Evolutionary conservation across 2,329 filamentous ascomycete genomes (phyloP), one percentile per base, ranked within the genome.

Genomic region (Fusarium sp.): DNA sequence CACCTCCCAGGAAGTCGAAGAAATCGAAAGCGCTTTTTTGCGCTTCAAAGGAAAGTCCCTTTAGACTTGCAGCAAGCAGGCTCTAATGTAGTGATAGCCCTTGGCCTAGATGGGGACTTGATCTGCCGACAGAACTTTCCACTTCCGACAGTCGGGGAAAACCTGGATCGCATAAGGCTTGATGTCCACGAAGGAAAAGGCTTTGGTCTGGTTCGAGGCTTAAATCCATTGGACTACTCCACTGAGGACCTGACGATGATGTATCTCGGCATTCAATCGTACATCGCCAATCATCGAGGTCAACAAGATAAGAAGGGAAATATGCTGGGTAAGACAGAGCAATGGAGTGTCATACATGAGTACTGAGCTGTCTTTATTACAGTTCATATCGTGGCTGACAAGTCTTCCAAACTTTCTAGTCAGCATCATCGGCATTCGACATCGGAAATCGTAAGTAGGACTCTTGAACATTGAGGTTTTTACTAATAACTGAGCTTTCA

Each of bases 191-290:
- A 84, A 36, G 90, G 90, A 22, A 86, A 84, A 42, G 91, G 91
- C 0, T 91, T 93, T 75, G 86, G 85, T 31, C 84, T 92, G 14
- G 80, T 93, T 41, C 88, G 91, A 5, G 91, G 91, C 12, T 80
- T 93, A 14, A 81, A 89, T 38, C 86, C 89, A 10, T 78, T 82
- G 4, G 82, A 85, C 29, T 88, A 90, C 76, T 83, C 84, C 0
- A 84, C 88, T 36, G 89, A 90, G 74, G 90, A 92, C 68, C 84
- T 90, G 69, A 86, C 89, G 13, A 84, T 90, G 47, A 85, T 92
- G 52, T 91, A 90, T 76, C 85, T 92, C 20, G 91, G 91, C 25
- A 82, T 93, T 14, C 88, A 91, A 63, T 85, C 86, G 5, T 88
- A 92, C 75, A 85, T 93, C 68, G 91, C 89, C 46, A 86, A 88